phyloP scores from a whole-genome alignment of 2,329 filamentous ascomycete genomes.

The Chrysoporthe cubensis region DNA sequence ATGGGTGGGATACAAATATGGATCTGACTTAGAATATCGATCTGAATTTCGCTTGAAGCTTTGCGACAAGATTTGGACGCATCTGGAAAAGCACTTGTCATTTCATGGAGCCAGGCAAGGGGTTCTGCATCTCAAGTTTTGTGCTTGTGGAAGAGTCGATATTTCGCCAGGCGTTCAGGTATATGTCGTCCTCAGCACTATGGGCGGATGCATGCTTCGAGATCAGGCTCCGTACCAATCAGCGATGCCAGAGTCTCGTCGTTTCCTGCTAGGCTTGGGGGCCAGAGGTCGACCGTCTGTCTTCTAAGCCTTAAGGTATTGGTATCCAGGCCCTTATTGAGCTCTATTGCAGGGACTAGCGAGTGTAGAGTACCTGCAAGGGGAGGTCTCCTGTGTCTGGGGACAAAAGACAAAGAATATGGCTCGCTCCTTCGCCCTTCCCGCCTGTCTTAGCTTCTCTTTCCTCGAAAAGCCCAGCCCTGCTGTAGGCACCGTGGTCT shows the following conservation, averaged over 20 bases:
- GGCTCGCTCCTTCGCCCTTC: not conserved
- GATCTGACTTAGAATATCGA: conserved; percentile 28
- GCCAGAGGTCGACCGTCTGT: not conserved
- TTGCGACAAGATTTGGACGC: not conserved
- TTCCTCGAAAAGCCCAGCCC: not conserved
- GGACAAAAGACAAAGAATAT: not conserved
- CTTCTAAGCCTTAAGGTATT: not conserved
- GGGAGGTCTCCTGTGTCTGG: not conserved
- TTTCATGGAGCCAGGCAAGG: not conserved
- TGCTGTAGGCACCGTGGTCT: not conserved
- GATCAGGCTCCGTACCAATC: not conserved
- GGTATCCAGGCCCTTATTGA: not conserved
- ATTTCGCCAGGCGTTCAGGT: not conserved
- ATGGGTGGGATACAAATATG: conserved; percentile 39
- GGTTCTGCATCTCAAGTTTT: not conserved
- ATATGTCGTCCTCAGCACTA: not conserved
- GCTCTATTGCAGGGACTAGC: not conserved
- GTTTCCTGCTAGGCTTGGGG: not conserved
- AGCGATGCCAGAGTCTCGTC: not conserved
- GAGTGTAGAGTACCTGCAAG: not conserved
- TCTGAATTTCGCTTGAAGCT: not conserved
- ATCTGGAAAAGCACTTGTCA: not conserved
- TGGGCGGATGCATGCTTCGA: not conserved
- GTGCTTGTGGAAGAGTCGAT: not conserved
- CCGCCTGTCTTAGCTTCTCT: too few relatives aligned